phyloP scores from a whole-genome alignment of 345 rosid species.

The Carallia brachiata region DNA sequence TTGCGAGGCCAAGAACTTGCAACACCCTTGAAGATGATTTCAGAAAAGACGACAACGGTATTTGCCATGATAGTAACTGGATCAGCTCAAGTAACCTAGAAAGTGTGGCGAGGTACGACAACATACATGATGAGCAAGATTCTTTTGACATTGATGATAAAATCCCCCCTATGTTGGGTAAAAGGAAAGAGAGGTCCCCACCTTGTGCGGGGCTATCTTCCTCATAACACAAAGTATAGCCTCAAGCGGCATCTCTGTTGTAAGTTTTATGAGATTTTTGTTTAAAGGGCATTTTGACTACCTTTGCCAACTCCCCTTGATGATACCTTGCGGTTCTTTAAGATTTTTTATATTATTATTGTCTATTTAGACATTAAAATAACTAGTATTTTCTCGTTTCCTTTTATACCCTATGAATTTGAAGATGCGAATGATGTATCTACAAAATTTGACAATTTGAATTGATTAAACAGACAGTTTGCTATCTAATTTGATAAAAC shows the following conservation, averaged over 20 bases:
- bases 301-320: too few relatives aligned
- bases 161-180: conserved; percentile 17
- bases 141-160: conserved; percentile 13
- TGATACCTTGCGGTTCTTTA: too few relatives aligned
- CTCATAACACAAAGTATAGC: not conserved
- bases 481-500: too few relatives aligned
- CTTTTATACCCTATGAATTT: too few relatives aligned
- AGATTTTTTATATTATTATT: too few relatives aligned
- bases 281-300: not conserved
- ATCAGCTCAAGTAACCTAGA: conserved; percentile 10
- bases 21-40: conserved; percentile 21
- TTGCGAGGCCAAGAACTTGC: conserved; percentile 34
- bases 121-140: conserved; percentile 2
- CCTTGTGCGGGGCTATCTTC: conserved; percentile 8
- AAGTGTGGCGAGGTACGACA: conserved; percentile 1
- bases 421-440: too few relatives aligned
- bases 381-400: too few relatives aligned
- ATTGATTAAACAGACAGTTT: too few relatives aligned
- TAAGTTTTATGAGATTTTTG: not conserved
- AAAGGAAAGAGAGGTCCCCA: conserved; percentile 42
- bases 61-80: not conserved
- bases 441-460: too few relatives aligned
- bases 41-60: conserved; percentile 18
- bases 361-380: too few relatives aligned
- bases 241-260: not conserved